These are phyloP conservation scores for Phytophthora ramorum DNA, from an alignment of 352 stramenopile genomes.

Conservation along the genomic window DNA sequence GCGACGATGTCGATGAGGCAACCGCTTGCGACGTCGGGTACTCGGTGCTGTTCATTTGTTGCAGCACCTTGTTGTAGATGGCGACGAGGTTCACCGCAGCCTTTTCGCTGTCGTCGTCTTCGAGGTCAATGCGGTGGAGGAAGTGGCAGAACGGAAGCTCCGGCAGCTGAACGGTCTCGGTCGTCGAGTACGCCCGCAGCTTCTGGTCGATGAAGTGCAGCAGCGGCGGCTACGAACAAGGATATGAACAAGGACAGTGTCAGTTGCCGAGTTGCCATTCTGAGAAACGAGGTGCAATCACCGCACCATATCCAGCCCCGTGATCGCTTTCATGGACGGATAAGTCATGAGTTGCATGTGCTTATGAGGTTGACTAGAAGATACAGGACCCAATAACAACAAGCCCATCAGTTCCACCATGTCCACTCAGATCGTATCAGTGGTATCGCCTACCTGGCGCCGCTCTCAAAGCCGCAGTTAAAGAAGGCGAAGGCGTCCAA, in stretches of 20 bases:
- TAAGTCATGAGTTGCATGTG: constrained; percentile 91
- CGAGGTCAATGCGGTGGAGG: constrained; percentile 64
- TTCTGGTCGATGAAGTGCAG: constrained; percentile 76
- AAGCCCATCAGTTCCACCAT: constrained; percentile 6
- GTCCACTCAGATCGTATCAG: neutral
- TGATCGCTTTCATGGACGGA: constrained; percentile 70
- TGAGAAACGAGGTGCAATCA: neutral
- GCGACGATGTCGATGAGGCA: neutral
- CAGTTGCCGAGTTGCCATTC: neutral
- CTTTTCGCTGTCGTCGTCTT: constrained; percentile 47
- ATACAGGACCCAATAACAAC: constrained; percentile 13
- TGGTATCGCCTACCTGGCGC: constrained; percentile 52
- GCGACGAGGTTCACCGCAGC: constrained; percentile 46
- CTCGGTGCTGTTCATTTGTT: constrained; percentile 44
- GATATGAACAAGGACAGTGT: constrained; percentile 3
- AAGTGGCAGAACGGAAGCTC: constrained; percentile 82
- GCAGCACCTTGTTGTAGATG: constrained; percentile 60
- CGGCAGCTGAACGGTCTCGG: constrained; percentile 55
- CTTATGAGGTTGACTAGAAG: constrained; percentile 79
- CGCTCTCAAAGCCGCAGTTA: constrained; percentile 86
- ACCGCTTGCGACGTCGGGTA: constrained; percentile 30
- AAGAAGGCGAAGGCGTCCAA: constrained; percentile 86
- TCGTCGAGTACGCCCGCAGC: constrained; percentile 39
- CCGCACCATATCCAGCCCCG: constrained; percentile 60
- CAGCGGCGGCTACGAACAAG: constrained; percentile 60